Evolutionary conservation across 768 basidiomycete species (phyloP).

Genomic region (Peribolospora baueri): DNA sequence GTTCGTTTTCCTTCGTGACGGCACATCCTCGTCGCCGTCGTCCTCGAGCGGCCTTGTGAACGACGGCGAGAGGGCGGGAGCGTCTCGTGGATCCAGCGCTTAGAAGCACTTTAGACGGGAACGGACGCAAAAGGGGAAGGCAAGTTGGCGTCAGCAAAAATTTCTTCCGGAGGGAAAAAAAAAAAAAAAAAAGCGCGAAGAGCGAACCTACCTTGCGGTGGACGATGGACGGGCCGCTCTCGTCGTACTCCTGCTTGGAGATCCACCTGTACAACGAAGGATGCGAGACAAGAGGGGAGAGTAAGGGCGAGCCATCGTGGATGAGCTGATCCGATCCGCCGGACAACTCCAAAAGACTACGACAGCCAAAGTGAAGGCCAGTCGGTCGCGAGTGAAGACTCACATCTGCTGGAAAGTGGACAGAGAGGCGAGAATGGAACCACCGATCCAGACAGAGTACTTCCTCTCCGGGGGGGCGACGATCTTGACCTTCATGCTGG

Average conservation of each 20-base stretch:
- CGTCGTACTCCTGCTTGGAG: constrained; percentile 79
- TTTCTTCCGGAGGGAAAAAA: neutral
- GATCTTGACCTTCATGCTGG: constrained; percentile 48
- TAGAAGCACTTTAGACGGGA: constrained; percentile 6
- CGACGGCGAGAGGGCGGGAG: no score
- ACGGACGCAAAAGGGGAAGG: neutral
- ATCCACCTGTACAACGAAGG: no score
- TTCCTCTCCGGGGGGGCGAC: constrained; percentile 69
- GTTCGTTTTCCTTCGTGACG: no score
- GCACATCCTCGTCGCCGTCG: no score
- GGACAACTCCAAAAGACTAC: neutral
- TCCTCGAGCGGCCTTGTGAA: no score
- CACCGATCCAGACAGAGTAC: constrained; percentile 58
- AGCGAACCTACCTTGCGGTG: constrained; percentile 12
- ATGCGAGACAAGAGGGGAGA: neutral
- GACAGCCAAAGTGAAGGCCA: constrained; percentile 1
- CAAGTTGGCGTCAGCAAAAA: neutral
- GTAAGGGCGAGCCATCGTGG: neutral
- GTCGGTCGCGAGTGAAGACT: constrained; percentile 24
- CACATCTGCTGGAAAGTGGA: constrained; percentile 93
- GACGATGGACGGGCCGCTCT: constrained; percentile 16
- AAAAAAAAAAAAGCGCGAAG: neutral
- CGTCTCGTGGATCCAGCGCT: neutral
- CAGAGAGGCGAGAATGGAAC: constrained; percentile 41
- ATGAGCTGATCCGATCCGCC: neutral